Conservation (phyloP, 495 filamentous ascomycete species). For the Filosporella fistucella region DNA sequence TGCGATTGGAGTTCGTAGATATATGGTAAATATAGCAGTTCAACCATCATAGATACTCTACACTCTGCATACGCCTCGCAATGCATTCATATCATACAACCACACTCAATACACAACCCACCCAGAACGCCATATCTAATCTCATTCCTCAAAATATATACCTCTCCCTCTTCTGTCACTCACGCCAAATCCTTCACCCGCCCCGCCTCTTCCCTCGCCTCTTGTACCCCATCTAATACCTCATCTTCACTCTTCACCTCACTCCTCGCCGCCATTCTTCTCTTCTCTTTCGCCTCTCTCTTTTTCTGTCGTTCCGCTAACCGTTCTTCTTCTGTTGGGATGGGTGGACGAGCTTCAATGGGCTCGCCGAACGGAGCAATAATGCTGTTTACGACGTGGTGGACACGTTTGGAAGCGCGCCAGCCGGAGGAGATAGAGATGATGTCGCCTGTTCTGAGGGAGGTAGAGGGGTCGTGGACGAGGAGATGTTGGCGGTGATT, state of each 20-base stretch:
- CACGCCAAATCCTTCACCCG: no score
- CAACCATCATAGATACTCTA: no score
- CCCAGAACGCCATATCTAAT: no score
- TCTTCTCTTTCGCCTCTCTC: slow-evolving; percentile 44
- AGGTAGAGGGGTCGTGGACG: slow-evolving; percentile 73
- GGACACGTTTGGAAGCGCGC: slow-evolving; percentile 59
- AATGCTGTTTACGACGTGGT: slow-evolving; percentile 74
- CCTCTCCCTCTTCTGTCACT: no score
- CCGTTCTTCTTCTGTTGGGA: slow-evolving; percentile 61
- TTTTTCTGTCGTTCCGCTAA: slow-evolving; percentile 41
- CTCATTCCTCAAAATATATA: no score
- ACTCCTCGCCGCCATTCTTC: slow-evolving; percentile 27
- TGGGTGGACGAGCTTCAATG: slow-evolving; percentile 56
- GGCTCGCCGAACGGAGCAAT: slow-evolving; percentile 65
- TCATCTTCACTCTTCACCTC: slow-evolving; percentile 21
- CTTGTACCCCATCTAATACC: background rate
- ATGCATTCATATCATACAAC: no score
- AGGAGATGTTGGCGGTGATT: slow-evolving; percentile 44
- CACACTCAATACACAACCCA: no score
- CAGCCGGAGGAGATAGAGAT: slow-evolving; percentile 70
- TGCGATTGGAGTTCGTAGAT: no score
- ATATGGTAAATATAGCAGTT: no score
- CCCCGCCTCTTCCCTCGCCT: background rate
- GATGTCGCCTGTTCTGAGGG: slow-evolving; percentile 70
- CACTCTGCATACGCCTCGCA: no score